Conservation (phyloP, 1,139 yeast species). For the Sugiyamaella neomexicana region DNA sequence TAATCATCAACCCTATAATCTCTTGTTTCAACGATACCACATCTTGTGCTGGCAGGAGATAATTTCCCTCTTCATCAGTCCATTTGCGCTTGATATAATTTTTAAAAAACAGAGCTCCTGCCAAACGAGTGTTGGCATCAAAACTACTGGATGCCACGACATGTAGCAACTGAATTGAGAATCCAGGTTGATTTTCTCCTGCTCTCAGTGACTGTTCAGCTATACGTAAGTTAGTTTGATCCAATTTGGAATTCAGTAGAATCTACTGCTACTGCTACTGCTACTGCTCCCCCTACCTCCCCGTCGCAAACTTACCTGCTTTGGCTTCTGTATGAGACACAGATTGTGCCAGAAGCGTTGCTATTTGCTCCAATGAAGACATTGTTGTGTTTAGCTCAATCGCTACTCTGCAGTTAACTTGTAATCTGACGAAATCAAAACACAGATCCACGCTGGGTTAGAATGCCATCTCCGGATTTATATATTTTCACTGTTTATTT, state of each 20-base stretch:
- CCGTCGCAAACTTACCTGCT: slow-evolving; percentile 29
- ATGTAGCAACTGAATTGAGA: slow-evolving; percentile 71
- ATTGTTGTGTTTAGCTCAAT: neutral
- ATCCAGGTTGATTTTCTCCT: slow-evolving; percentile 68
- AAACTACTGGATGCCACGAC: slow-evolving; percentile 67
- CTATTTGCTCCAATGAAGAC: slow-evolving; percentile 18
- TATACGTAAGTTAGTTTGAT: slow-evolving; percentile 11
- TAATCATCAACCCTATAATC: slow-evolving; percentile 79
- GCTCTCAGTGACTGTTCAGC: slow-evolving; percentile 51
- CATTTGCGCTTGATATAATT: slow-evolving; percentile 81
- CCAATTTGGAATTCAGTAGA: neutral
- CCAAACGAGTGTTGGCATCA: slow-evolving; percentile 64
- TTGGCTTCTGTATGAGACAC: slow-evolving; percentile 28
- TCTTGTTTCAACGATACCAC: slow-evolving; percentile 69
- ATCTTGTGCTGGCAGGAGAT: slow-evolving; percentile 61
- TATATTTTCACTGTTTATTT: neutral
- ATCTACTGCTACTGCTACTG: neutral
- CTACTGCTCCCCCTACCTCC: too few relatives aligned
- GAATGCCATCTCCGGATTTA: neutral
- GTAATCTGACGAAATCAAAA: too few relatives aligned
- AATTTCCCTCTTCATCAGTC: slow-evolving; percentile 87
- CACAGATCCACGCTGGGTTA: neutral
- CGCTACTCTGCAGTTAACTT: too few relatives aligned
- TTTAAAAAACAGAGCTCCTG: slow-evolving; percentile 89
- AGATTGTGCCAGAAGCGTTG: slow-evolving; percentile 29